Conservation (phyloP, 257 asterid species). For the Mentha longifolia region DNA sequence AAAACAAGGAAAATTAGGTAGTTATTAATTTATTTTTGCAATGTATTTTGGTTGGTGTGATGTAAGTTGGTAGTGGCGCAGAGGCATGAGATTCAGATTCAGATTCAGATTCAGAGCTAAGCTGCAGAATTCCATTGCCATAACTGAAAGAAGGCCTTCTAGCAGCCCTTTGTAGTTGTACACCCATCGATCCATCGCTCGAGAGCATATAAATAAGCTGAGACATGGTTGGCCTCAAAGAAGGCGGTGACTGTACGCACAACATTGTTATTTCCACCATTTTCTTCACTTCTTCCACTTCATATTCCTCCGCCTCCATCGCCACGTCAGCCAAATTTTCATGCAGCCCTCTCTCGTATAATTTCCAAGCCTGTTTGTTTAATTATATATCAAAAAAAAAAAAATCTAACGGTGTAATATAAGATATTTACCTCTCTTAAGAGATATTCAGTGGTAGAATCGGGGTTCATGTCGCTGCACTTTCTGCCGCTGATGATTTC, state of each 20-base stretch:
- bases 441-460: slow-evolving; percentile 57
- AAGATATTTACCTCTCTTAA: slow-evolving; percentile 63
- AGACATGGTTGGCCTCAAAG: slow-evolving; percentile 73
- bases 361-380: slow-evolving; percentile 62
- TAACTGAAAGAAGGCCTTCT: slow-evolving; percentile 41
- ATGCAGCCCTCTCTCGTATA: slow-evolving; percentile 52
- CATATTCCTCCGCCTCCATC: slow-evolving; percentile 46
- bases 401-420: no score
- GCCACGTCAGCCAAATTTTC: slow-evolving; percentile 54
- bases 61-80: slow-evolving; percentile 43
- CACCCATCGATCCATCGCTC: slow-evolving; percentile 40
- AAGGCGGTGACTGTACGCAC: slow-evolving; percentile 71
- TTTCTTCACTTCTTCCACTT: slow-evolving; percentile 55
- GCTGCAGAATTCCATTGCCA: not conserved
- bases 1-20: no score
- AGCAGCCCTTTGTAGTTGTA: slow-evolving; percentile 21
- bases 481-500: slow-evolving; percentile 74
- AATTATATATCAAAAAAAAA: not conserved
- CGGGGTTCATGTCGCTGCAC: slow-evolving; percentile 46
- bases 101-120: slow-evolving; percentile 21
- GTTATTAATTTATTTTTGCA: no score
- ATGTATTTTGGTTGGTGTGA: slow-evolving; percentile 31
- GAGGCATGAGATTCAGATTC: slow-evolving; percentile 61
- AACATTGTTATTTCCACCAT: slow-evolving; percentile 56
- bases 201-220: slow-evolving; percentile 62